These are phyloP conservation scores for Colletotrichum falcatum DNA, from an alignment of 2,329 filamentous ascomycete species.

Conservation along the genomic window DNA sequence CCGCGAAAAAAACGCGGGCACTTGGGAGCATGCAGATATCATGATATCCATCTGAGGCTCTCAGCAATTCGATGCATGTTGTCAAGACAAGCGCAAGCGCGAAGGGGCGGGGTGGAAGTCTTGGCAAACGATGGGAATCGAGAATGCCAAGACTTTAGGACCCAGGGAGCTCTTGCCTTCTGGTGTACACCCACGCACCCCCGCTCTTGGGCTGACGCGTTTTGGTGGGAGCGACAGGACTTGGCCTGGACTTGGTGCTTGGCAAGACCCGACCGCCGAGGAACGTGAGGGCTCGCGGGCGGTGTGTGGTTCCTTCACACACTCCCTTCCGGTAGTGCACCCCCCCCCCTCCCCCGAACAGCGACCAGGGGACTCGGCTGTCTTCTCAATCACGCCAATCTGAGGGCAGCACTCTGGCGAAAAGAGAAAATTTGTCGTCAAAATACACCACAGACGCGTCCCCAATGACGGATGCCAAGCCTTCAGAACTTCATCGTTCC, in stretches of 20 bases:
- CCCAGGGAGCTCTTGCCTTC: constrained; percentile 39
- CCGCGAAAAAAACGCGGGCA: constrained; percentile 29
- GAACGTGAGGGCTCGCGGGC: background rate
- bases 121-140: constrained; percentile 40
- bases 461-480: constrained; percentile 40
- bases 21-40: constrained; percentile 21
- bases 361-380: constrained; percentile 21
- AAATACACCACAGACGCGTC: constrained; percentile 32
- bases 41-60: constrained; percentile 33
- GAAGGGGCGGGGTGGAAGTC: constrained; percentile 41
- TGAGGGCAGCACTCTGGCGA: constrained; percentile 29
- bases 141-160: constrained; percentile 38
- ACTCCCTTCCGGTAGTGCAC: background rate
- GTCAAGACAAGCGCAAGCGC: constrained; percentile 41
- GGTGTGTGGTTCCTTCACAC: constrained; percentile 3
- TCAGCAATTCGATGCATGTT: constrained; percentile 38
- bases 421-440: constrained; percentile 33
- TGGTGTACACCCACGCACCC: constrained; percentile 23
- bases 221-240: constrained; percentile 33
- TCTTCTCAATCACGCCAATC: constrained; percentile 28
- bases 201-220: constrained; percentile 39
- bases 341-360: background rate
- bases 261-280: background rate
- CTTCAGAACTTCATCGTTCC: constrained; percentile 39
- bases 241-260: constrained; percentile 1